Evolutionary conservation across 805 yeast species (phyloP).

Genomic region (Saturnispora silvae): DNA sequence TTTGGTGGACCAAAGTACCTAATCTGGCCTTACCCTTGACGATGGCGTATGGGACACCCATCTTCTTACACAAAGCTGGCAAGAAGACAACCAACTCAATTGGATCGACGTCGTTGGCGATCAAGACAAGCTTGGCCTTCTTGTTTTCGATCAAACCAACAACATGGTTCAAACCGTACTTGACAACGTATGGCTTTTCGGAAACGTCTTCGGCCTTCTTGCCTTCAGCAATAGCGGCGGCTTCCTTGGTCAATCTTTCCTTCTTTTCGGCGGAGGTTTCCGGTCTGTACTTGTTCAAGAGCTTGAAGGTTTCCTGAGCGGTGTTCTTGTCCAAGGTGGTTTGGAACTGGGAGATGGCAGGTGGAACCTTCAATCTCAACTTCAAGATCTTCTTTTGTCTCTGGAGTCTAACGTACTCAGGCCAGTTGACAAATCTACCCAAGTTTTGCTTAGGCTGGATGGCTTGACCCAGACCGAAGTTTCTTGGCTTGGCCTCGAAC

Average conservation of each 20-base stretch:
- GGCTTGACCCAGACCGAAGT: slow-evolving; percentile 94
- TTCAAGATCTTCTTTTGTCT: slow-evolving; percentile 96
- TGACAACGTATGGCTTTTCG: slow-evolving; percentile 92
- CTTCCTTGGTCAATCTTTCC: slow-evolving; percentile 97
- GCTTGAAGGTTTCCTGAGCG: slow-evolving; percentile 93
- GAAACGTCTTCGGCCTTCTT: slow-evolving; percentile 94
- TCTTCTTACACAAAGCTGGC: slow-evolving; percentile 98
- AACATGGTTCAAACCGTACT: slow-evolving; percentile 99
- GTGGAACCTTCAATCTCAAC: slow-evolving; percentile 97
- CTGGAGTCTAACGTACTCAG: slow-evolving; percentile 95
- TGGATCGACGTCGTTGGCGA: slow-evolving; percentile 99
- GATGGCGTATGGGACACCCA: slow-evolving; percentile 99
- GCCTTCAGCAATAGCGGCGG: slow-evolving; percentile 98
- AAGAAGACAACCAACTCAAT: slow-evolving; percentile 93
- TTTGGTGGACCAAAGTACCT: slow-evolving; percentile 95
- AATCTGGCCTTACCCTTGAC: slow-evolving; percentile 98
- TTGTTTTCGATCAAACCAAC: slow-evolving; percentile 95
- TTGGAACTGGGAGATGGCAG: slow-evolving; percentile 95
- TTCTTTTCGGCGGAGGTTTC: slow-evolving; percentile 96
- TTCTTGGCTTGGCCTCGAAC: slow-evolving; percentile 81
- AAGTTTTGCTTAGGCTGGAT: slow-evolving; percentile 93
- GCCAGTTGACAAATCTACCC: slow-evolving; percentile 98
- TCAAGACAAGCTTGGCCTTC: slow-evolving; percentile 94
- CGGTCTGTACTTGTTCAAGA: slow-evolving; percentile 98
- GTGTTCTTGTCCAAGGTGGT: slow-evolving; percentile 97